Base-by-base conservation (phyloP, 805 yeast species). In the Starmera dryadoides region DNA sequence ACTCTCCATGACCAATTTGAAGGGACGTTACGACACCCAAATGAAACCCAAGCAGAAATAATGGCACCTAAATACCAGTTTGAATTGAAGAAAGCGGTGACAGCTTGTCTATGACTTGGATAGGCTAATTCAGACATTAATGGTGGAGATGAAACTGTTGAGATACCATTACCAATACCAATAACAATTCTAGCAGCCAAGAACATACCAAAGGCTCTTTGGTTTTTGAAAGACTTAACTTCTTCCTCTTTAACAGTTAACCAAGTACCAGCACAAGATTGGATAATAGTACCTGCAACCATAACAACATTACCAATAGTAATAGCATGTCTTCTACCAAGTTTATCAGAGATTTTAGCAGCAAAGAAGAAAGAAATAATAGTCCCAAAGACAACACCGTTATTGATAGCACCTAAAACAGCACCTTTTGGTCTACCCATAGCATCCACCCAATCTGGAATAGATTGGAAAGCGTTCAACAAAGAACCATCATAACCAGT, bases 21-120 rank as follows among this genome's bases (percentile, higher is more conserved):
- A 19, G 40, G 37, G 30, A 55, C 28, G 39, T 45, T 46, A 43
- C 57, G 55, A 15, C 75, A 62, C 50, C 77, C 79, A 45, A 61
- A 72, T 3, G 75, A 62, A 36, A 67, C 64, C 73, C 75, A 69
- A 21, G 75, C 72, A 7, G 79, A 73, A 35, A 74, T 52, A 40
- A 72, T 51, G n/a, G 77, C 75, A 34, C 80, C 80, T 30, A 71
- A 48, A 47, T 69, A 72, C 78, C 77, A 73, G 43, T 68, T 66
- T 17, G 69, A 63, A 53, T 74, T 75, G 58, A 64, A 75, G 40
- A 66, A 56, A n/a, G 75, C 62, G 22, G 75, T 68, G 33, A 60
- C 46, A 26, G 61, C 55, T 31, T 62, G 59, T 49, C 76, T 56
- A 37, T 66, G 70, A 2, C 63, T 45, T 18, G 80, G 80, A 47